Evolutionary conservation across 495 filamentous ascomycete genomes (phyloP), one percentile per base, ranked within the genome.

Genomic region (Penicillium manginii): DNA sequence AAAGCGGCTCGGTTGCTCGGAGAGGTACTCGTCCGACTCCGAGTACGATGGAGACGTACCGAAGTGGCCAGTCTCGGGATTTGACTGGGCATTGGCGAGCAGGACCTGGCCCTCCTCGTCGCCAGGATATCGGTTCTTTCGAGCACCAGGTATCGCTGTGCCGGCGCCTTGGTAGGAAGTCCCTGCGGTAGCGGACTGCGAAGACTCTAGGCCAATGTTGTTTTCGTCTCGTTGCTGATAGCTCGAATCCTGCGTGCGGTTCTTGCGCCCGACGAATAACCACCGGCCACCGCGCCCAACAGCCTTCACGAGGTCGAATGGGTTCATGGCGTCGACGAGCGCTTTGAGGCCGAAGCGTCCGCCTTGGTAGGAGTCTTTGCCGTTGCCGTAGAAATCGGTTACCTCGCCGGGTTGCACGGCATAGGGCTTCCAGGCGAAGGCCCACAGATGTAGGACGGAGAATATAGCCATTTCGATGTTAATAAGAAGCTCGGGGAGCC

Each of bases 381-480:
- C 80, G 62, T 79, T 83, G 50, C 72, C 70, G 45, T 75, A 73
- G 52, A 77, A 77, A 54, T 78, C 78, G 51, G 80, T 79, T 29
- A 76, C 73, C 51, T 78, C 78, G 33, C 50, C 50, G 66, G 61
- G 22, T 54, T 64, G 17, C 15, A 79, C 65, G 35, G 71, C 69
- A 72, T 96, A 96, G 9, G 83, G 83, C 53, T 81, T 80, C 79
- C 85, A 94, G 0, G 90, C 81, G 65, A 96, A 97, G 3, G 92
- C 90, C 81, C 86, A 96, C 7, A 93, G 71, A 62, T 97, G 92
- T 31, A 97, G 72, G 39, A 91, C 66, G 12, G 86, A 77, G 65
- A 97, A 96, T 40, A 91, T 78, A 22, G 89, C 84, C 92, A 97
- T 97, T 75, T 97, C 92, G 52, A 94, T 82, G 70, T 89, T 92